Conservation (phyloP, 192 early-diverging fungal genomes). For the Globomyces pollinis-pini region DNA sequence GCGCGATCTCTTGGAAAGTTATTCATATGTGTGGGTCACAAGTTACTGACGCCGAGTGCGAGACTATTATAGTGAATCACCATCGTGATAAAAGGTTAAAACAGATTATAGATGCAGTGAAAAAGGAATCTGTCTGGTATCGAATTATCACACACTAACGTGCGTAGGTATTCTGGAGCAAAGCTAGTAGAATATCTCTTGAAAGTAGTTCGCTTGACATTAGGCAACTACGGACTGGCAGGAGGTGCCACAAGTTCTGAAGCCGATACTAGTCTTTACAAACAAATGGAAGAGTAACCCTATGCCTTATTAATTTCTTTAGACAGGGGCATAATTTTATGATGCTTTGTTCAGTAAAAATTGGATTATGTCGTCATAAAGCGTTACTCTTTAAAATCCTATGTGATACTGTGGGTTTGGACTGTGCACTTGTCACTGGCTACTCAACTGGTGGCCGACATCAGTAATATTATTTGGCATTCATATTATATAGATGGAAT, state of each 20-base stretch:
- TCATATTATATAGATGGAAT: slow-evolving; percentile 37
- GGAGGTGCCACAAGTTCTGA: slow-evolving; percentile 31
- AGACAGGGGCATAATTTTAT: slow-evolving; percentile 47
- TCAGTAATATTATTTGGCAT: slow-evolving; percentile 19
- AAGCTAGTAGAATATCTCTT: slow-evolving; percentile 36
- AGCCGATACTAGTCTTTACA: slow-evolving; percentile 28
- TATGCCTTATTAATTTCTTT: neutral
- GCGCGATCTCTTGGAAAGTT: slow-evolving; percentile 40
- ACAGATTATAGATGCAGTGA: slow-evolving; percentile 19
- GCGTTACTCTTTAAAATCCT: slow-evolving; percentile 46
- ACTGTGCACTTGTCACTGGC: slow-evolving; percentile 43
- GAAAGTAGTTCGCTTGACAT: slow-evolving; percentile 20
- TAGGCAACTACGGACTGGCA: slow-evolving; percentile 41
- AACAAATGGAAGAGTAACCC: slow-evolving; percentile 30
- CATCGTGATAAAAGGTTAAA: slow-evolving; percentile 18
- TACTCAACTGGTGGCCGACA: slow-evolving; percentile 40
- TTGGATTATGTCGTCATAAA: slow-evolving; percentile 45
- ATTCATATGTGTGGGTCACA: slow-evolving; percentile 32
- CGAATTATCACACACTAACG: neutral
- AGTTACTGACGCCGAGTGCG: slow-evolving; percentile 31
- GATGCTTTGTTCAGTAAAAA: slow-evolving; percentile 30
- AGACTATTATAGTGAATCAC: slow-evolving; percentile 38
- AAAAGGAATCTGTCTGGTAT: slow-evolving; percentile 9
- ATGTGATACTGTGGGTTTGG: slow-evolving; percentile 32
- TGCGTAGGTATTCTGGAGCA: slow-evolving; percentile 11